Evolutionary conservation across 768 basidiomycete species (phyloP), one percentile per base, ranked within the genome.

Genomic region (Mycena vulgaris): DNA sequence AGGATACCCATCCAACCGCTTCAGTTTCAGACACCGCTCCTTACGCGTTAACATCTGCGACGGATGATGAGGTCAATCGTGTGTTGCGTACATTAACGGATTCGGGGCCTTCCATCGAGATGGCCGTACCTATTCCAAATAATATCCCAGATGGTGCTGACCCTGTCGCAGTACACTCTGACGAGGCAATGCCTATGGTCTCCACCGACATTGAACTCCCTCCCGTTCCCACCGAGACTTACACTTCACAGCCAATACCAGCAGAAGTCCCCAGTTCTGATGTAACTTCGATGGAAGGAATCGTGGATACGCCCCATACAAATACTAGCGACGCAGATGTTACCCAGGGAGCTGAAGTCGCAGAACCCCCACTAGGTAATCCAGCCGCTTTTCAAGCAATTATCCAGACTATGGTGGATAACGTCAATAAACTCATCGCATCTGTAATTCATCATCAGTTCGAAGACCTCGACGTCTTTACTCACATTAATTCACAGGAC

Each of bases 71-170:
- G 45, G 63, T 70, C 33, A 60, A 39, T 37, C 51, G 69, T 13
- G 69, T 70, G n/a, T 45, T 70, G 31, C 63, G 31, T 21, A 65
- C 40, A 19, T 30, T 66, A 51, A 55, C 69, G 39, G 49, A 27
- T 35, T 31, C 52, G 23, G 49, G 23, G 48, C 23, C 55, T 37
- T 30, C 40, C 11, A 23, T 10, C 21, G 49, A 30, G 39, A n/a
- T 31, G 35, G 35, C 14, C 27, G 45, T 9, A 19, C 21, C 57
- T 59, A 19, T n/a, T 42, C 10, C 47, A 2, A 51, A 27, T 27
- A 33, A 33, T 31, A 31, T 13, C 31, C 8, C 37, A 48, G 25
- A 59, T 59, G 42, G 14, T 37, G 49, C 16, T 33, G 40, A 48
- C 30, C 13, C 25, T 31, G 10, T 17, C 35, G 16, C 14, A 17